phyloP scores from a whole-genome alignment of 176 grass and related monocot genomes.

The Chrysopogon serrulatus region DNA sequence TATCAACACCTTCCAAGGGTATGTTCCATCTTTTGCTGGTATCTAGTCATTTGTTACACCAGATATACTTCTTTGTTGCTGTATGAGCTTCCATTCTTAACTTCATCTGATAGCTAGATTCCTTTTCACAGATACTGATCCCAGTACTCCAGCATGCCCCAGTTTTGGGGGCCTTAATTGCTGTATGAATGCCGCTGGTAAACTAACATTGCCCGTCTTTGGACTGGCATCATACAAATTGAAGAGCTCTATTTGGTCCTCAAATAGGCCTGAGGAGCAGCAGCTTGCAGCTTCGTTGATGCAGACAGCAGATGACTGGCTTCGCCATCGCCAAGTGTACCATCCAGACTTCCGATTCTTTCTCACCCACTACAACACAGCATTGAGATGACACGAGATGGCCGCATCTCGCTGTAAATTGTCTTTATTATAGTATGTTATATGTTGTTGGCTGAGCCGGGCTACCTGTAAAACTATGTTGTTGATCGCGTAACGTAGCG shows the following conservation, averaged over 20 bases:
- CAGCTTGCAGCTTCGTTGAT: constrained; percentile 42
- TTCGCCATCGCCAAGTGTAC: constrained; percentile 48
- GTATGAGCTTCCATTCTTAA: background rate
- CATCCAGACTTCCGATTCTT: constrained; percentile 90
- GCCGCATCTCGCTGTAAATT: constrained; percentile 42
- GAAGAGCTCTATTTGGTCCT: constrained; percentile 57
- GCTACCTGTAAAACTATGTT: constrained; percentile 21
- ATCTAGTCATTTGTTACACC: background rate
- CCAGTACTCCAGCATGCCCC: background rate
- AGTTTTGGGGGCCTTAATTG: constrained; percentile 27
- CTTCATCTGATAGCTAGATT: background rate
- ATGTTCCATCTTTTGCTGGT: constrained; percentile 1
- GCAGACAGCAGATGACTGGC: constrained; percentile 61
- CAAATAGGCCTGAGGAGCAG: constrained; percentile 40
- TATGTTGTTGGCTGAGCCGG: constrained; percentile 14
- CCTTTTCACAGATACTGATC: constrained; percentile 34
- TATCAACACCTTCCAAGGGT: constrained; percentile 58
- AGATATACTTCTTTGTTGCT: background rate
- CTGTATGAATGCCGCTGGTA: constrained; percentile 15
- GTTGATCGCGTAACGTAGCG: constrained; percentile 9
- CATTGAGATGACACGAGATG: constrained; percentile 51
- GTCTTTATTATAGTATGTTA: background rate
- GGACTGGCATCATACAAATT: constrained; percentile 83
- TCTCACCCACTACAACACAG: constrained; percentile 43
- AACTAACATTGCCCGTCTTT: constrained; percentile 56